Evolutionary conservation across 768 basidiomycete species (phyloP), one percentile per base, ranked within the genome.

Genomic region (Lepiota venenata): DNA sequence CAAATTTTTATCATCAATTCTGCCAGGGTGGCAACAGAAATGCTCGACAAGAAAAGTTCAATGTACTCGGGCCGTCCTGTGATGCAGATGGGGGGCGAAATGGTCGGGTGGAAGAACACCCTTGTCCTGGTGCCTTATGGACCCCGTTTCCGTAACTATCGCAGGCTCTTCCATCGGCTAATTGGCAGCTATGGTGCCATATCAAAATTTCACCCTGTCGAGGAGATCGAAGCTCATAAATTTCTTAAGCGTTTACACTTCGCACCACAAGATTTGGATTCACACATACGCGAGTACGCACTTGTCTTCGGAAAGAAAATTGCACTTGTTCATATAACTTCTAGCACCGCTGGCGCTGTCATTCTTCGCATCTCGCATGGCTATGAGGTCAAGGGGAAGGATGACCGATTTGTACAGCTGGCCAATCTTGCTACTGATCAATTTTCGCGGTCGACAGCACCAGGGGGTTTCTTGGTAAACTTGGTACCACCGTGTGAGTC

Each of bases 21-120:
- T 0, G 60, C 56, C 5, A 60, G 73, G 20, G 51, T 60, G 1
- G 79, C 80, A 3, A 60, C 69, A n/a, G 76, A 80, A 25, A 67
- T 82, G 66, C 74, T 83, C 21, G 76, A 82, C 32, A 76, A 74
- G 56, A 78, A 75, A 52, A 76, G 81, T 32, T 65, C 71, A 10
- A 72, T 76, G 27, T 82, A 83, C 59, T 84, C 83, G 15, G 81
- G 83, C 63, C 70, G 83, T 32, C 80, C 83, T 0, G 54, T 69
- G 16, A 60, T 73, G 45, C 66, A 66, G 29, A 74, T 78, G 73
- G 69, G 71, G 7, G 73, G 72, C 15, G 73, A 75, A 35, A 66
- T 80, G 15, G 75, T 70, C 2, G 72, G 71, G 0, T 73, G 73
- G 71, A 73, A 70, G 49, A 63, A 70, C 50, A 65, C 68, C 1